Conservation (phyloP, 148 eudicot genomes). For the Bassia scoparia region DNA sequence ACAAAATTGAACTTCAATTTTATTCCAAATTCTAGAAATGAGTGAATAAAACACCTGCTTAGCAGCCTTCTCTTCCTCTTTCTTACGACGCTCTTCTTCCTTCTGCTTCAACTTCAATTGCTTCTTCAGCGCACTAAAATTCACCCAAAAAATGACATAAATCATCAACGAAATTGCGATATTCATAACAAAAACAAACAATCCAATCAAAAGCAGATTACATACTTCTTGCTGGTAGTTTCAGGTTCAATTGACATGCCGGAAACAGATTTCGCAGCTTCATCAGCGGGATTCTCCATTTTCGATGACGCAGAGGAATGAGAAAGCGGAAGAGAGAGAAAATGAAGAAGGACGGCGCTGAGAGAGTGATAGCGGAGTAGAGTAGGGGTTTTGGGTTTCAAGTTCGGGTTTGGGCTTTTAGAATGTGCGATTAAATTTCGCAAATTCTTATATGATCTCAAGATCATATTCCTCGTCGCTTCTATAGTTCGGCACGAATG, state of each 20-base stretch:
- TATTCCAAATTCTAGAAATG: background rate
- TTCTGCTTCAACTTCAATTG: conserved; percentile 44
- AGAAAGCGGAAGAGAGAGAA: background rate
- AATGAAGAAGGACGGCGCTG: conserved; percentile 9
- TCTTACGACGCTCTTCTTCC: conserved; percentile 56
- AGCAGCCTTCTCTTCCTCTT: conserved; percentile 60
- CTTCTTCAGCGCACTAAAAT: conserved; percentile 49
- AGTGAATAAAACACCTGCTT: conserved; percentile 34
- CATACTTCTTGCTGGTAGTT: conserved; percentile 37
- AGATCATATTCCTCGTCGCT: no score
- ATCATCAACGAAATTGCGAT: background rate
- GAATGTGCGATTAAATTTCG: no score
- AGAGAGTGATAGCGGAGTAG: background rate
- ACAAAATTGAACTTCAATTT: background rate
- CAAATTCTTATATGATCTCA: no score
- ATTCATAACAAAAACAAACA: background rate
- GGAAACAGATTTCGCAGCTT: conserved; percentile 21
- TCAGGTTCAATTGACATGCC: conserved; percentile 28
- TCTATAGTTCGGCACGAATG: no score
- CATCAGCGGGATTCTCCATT: conserved; percentile 30
- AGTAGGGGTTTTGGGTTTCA: conserved; percentile 15
- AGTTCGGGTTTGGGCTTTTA: no score
- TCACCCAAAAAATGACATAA: background rate
- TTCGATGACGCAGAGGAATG: background rate
- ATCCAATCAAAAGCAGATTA: background rate